Conservation (phyloP, 2,329 filamentous ascomycete species). For the Epichloe gansuensis region DNA sequence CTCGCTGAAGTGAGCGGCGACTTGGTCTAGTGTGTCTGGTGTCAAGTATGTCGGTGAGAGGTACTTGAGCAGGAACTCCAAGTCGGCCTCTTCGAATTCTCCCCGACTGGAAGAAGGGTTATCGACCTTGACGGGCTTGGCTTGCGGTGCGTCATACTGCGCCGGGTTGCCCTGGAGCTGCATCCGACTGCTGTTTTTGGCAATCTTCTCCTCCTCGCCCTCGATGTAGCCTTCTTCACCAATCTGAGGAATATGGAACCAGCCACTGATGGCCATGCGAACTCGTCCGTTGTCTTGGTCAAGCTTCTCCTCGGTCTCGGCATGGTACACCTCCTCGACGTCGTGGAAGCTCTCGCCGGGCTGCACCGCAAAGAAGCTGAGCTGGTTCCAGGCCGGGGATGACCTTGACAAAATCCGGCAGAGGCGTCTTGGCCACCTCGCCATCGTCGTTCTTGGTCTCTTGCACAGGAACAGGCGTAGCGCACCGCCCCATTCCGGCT, state of each 20-base stretch:
- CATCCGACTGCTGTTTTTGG: constrained; percentile 80
- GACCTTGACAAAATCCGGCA: constrained; percentile 63
- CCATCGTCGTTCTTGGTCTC: constrained; percentile 51
- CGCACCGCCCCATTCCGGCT: constrained; percentile 84
- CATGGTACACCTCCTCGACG: constrained; percentile 91
- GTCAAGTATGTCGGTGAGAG: constrained; percentile 84
- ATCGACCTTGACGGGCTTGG: constrained; percentile 39
- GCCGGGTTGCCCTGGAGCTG: constrained; percentile 88
- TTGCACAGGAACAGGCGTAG: constrained; percentile 67
- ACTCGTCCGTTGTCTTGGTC: constrained; percentile 62
- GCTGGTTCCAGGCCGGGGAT: constrained; percentile 96
- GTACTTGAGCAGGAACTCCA: constrained; percentile 84
- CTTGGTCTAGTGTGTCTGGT: constrained; percentile 76
- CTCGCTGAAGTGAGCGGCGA: constrained; percentile 68
- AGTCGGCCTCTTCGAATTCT: constrained; percentile 61
- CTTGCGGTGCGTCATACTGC: constrained; percentile 70
- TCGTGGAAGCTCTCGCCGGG: constrained; percentile 99
- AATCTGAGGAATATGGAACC: constrained; percentile 95
- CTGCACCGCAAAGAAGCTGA: constrained; percentile 96
- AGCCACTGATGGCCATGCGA: constrained; percentile 95
- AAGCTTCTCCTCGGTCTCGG: constrained; percentile 44
- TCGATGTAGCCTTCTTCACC: constrained; percentile 86
- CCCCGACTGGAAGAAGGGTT: constrained; percentile 34
- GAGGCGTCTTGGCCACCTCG: constrained; percentile 65
- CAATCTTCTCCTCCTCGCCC: constrained; percentile 78